Conservation (phyloP, 768 basidiomycete genomes). For the Lentinula boryana region DNA sequence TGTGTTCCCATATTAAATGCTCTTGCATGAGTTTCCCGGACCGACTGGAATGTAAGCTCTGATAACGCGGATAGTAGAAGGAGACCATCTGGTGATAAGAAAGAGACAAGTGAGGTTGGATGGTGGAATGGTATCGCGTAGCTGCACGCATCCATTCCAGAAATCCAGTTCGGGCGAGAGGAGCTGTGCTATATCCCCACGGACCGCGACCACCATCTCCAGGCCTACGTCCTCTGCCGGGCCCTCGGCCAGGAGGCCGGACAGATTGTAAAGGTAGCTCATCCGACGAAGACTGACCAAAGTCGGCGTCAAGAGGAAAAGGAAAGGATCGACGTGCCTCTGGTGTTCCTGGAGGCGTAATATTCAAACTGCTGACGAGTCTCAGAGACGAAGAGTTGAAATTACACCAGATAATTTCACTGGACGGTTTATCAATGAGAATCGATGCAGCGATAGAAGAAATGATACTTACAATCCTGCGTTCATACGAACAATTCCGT, state of each 20-base stretch:
- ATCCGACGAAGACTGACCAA: background rate
- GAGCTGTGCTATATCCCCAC: slow-evolving; percentile 7
- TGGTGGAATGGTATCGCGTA: slow-evolving; percentile 9
- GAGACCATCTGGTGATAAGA: slow-evolving; percentile 12
- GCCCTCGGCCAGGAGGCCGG: slow-evolving; percentile 6
- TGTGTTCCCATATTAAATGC: slow-evolving; percentile 7
- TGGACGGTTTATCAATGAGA: background rate
- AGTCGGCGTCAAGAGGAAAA: background rate
- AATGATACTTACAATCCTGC: slow-evolving; percentile 16
- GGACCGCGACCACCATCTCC: slow-evolving; percentile 7
- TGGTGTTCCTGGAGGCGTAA: slow-evolving; percentile 17
- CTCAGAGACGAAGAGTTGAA: slow-evolving; percentile 13
- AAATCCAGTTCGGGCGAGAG: slow-evolving; percentile 9
- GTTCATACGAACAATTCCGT: slow-evolving; percentile 22
- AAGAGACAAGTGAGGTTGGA: slow-evolving; percentile 14
- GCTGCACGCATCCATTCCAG: slow-evolving; percentile 17
- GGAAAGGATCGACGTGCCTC: background rate
- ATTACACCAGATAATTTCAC: slow-evolving; percentile 21
- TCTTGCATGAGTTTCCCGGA: slow-evolving; percentile 10
- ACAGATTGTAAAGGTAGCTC: background rate
- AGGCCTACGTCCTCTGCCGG: slow-evolving; percentile 9
- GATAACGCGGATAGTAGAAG: slow-evolving; percentile 15
- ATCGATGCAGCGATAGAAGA: background rate
- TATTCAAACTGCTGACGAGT: slow-evolving; percentile 17
- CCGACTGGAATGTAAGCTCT: slow-evolving; percentile 11